Percentiles rank a stretch among this genome's conserved stretches.
Conservation (phyloP, 83 land plant genomes). For the Larix sibirica region DNA sequence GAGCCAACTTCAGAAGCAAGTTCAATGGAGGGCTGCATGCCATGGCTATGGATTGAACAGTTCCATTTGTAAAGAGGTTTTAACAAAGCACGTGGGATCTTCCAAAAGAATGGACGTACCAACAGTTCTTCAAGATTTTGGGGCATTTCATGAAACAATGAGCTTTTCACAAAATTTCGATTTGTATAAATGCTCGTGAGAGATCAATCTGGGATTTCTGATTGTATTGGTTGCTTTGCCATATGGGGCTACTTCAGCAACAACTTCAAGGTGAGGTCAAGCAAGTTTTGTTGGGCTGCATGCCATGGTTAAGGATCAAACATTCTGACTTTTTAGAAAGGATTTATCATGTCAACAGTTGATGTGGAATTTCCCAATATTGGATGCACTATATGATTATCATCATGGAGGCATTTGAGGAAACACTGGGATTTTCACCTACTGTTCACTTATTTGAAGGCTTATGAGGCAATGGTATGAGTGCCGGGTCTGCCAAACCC, state of each 20-base stretch:
- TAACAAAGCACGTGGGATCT: neutral
- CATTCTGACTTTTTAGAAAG: neutral
- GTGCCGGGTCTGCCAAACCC: neutral
- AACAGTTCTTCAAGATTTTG: neutral
- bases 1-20: neutral
- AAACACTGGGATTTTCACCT: neutral
- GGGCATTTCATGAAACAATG: neutral
- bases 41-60: neutral
- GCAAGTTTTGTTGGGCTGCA: neutral
- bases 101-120: neutral
- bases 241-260: neutral
- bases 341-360: neutral
- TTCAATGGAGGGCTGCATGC: neutral
- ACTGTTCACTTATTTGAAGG: neutral
- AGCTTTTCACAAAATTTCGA: neutral
- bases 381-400: neutral
- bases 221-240: neutral
- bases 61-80: neutral
- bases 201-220: neutral
- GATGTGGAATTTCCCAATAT: neutral
- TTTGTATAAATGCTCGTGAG: neutral
- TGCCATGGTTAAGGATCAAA: neutral
- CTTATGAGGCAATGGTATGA: neutral
- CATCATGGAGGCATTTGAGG: neutral
- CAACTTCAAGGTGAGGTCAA: neutral